Base-by-base conservation (phyloP, 2,329 filamentous ascomycete genomes). In the Lecanoromycetidae sp. region DNA sequence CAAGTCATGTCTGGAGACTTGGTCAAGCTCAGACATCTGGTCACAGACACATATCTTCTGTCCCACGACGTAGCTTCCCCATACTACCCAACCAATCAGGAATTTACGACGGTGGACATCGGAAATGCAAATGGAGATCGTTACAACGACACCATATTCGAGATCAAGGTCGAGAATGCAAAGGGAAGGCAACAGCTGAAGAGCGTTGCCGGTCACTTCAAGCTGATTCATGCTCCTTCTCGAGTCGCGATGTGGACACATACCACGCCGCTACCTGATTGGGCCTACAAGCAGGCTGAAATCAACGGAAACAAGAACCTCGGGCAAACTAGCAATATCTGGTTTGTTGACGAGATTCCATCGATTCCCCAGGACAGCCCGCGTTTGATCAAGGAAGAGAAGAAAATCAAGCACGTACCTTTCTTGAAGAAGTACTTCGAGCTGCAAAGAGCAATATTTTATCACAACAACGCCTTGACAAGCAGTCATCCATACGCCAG, bases 231-330 rank as follows among this genome's bases (percentile, higher is more conserved):
- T 66, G 79, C 84, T 60, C 87, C 90, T 6, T 93, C 87, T 64
- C 94, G 93, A 65, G 91, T 98, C 42, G 90, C 91, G 55, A 94
- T 98, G 90, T 98, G 91, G 91, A 98, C 91, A 23, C 90, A 96
- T 65, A 84, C 84, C 29, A 91, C 80, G 50, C 86, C 91, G 41
- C 77, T 98, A n/a, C 91, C 91, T 4, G 91, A 98, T 3, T 98
- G 91, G 91, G 91, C 76, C 22, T 90, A 84, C 71, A 91, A 93
- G 65, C 91, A 98, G 66, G 90, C 94, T 60, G 91, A 98, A 64
- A 95, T 98, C 71, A 98, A 98, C 65, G 91, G 91, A 51, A 98
- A 98, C 74, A 98, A 98, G 77, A 93, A 94, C 62, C 71, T 93
- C 45, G 73, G 80, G 23, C 84, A 90, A 53, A 81, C 83, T 61